Base-by-base conservation (phyloP, 768 basidiomycete species). In the Hirschioporus abietinus region DNA sequence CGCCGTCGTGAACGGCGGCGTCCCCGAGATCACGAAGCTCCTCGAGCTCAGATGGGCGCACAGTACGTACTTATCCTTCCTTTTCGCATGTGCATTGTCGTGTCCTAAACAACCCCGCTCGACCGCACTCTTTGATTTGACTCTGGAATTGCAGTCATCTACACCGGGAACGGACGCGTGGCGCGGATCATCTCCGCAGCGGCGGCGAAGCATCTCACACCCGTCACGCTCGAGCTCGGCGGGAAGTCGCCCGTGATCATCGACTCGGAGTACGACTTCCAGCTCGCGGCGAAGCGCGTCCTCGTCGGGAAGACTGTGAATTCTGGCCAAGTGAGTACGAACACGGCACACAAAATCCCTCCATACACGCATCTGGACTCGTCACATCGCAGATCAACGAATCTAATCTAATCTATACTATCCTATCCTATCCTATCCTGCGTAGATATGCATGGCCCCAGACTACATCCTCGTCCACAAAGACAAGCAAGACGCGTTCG, bases 11-110 rank as follows among this genome's bases (percentile, higher is more conserved):
- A 86, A 90, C 68, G 92, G 92, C n/a, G 86, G 78, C 52, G 72
- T 90, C 0, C 76, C 84, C 0, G 90, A 92, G 74, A 87, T 85
- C 6, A 86, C 86, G 35, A 70, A 91, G 90, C 72, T 93, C n/a
- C 70, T 84, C 18, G 80, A 82, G 64, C 73, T 82, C 26, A 77
- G 80, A 68, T 86, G 83, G 74, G 71, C 72, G 59, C 73, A 73
- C 34, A 71, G 86, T 86, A 67, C 5, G 60, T 59, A 2, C n/a
- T 7, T 27, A 60, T 27, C 17, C 15, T 30, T 36, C 26, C 23
- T 63, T 15, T 15, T 7, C n/a, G n/a, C n/a, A n/a, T n/a, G n/a
- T n/a, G n/a, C n/a, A n/a, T n/a, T n/a, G n/a, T n/a, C n/a, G n/a
- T n/a, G n/a, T n/a, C n/a, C n/a, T n/a, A n/a, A n/a, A 24, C 6